Conservation (phyloP, 2,329 filamentous ascomycete genomes). For the Metarhizium rileyi region DNA sequence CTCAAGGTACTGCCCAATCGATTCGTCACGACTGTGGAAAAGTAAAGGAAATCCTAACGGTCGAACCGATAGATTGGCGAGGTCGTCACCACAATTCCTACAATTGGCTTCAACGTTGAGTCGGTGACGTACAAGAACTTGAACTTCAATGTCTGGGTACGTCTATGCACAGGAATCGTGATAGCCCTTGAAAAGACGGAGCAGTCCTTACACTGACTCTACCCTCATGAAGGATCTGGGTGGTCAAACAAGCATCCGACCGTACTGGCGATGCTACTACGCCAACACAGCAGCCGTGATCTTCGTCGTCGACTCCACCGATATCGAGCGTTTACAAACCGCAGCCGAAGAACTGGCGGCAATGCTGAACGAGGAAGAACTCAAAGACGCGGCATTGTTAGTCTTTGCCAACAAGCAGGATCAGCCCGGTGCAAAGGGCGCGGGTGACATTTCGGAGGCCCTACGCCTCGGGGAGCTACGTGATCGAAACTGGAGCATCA, state of each 20-base stretch:
- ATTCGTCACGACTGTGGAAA: not conserved
- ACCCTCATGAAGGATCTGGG: constrained; percentile 60
- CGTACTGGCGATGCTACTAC: constrained; percentile 99
- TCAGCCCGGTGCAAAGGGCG: constrained; percentile 91
- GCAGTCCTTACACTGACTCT: not conserved
- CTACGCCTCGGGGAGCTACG: constrained; percentile 81
- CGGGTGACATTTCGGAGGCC: constrained; percentile 92
- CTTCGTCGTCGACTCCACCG: constrained; percentile 96
- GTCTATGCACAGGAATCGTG: constrained; percentile 17
- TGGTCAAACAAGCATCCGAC: constrained; percentile 95
- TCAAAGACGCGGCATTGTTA: constrained; percentile 81
- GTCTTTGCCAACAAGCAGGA: constrained; percentile 99
- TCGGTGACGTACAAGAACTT: constrained; percentile 97
- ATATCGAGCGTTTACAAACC: constrained; percentile 89
- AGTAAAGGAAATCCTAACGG: not conserved
- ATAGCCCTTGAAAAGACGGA: not conserved
- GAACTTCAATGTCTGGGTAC: constrained; percentile 97
- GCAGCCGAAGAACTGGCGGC: constrained; percentile 86
- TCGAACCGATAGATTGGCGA: constrained; percentile 72
- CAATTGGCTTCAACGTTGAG: constrained; percentile 98
- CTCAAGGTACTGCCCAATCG: constrained; percentile 56
- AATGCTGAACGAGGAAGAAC: constrained; percentile 95
- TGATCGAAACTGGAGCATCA: constrained; percentile 98
- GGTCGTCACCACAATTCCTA: constrained; percentile 97
- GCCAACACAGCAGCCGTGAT: constrained; percentile 97